These are phyloP conservation scores for Zygoascus ofunaensis DNA, from an alignment of 805 yeast species.

Conservation along the genomic window DNA sequence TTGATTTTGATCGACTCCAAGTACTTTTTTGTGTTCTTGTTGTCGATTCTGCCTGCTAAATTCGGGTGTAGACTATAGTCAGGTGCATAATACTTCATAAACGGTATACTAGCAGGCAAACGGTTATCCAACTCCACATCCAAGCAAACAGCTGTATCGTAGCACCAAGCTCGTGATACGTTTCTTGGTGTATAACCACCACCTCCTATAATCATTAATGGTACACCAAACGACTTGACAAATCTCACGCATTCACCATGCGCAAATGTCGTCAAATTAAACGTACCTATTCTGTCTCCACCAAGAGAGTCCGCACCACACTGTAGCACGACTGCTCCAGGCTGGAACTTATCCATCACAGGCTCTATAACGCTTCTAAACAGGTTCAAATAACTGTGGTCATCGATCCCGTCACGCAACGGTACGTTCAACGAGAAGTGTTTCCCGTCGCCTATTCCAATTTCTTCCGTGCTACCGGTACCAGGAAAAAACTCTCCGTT, in stretches of 20 bases:
- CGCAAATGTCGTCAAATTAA: conserved; percentile 84
- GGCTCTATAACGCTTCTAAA: conserved; percentile 83
- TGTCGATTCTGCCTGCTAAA: conserved; percentile 70
- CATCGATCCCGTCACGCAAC: conserved; percentile 87
- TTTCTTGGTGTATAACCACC: conserved; percentile 98
- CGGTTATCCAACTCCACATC: conserved; percentile 68
- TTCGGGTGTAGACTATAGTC: conserved; percentile 84
- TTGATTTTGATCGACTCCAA: conserved; percentile 70
- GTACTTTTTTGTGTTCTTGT: conserved; percentile 74
- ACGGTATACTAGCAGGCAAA: conserved; percentile 67
- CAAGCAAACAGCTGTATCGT: conserved; percentile 80
- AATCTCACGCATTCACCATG: conserved; percentile 94
- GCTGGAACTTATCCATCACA: conserved; percentile 75
- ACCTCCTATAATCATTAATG: conserved; percentile 91
- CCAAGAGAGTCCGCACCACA: conserved; percentile 97
- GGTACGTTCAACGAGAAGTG: conserved; percentile 82
- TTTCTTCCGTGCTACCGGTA: conserved; percentile 78
- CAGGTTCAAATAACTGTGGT: conserved; percentile 53
- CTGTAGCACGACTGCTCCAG: conserved; percentile 92
- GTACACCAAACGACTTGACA: conserved; percentile 77
- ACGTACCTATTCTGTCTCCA: conserved; percentile 93
- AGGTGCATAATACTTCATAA: conserved; percentile 78
- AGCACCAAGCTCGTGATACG: conserved; percentile 93
- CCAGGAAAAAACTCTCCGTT: conserved; percentile 89
- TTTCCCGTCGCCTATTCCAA: conserved; percentile 78